Conservation (phyloP, 257 asterid species). For the Petunia axillaris region DNA sequence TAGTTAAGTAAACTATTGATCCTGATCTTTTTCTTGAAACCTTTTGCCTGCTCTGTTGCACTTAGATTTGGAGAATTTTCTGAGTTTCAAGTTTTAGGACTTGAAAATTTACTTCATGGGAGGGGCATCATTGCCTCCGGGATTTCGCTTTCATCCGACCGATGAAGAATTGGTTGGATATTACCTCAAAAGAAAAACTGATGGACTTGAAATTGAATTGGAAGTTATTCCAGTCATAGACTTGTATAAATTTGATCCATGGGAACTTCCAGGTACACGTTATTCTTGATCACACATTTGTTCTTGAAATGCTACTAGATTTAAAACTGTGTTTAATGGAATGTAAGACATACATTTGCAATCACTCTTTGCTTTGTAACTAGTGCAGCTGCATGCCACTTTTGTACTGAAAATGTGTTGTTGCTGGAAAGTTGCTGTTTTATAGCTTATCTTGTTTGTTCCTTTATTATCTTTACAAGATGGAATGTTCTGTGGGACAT, state of each 20-base stretch:
- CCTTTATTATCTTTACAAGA: slow-evolving; percentile 22
- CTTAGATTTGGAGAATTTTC: neutral
- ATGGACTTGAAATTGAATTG: slow-evolving; percentile 55
- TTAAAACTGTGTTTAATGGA: slow-evolving; percentile 21
- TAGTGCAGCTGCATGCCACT: neutral
- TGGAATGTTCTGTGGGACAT: slow-evolving; percentile 35
- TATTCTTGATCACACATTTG: neutral
- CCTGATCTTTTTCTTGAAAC: neutral
- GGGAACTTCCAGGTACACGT: slow-evolving; percentile 57
- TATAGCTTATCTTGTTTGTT: slow-evolving; percentile 24
- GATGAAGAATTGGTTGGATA: slow-evolving; percentile 58
- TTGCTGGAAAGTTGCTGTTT: slow-evolving; percentile 33
- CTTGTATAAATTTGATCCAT: slow-evolving; percentile 54
- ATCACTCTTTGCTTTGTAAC: neutral
- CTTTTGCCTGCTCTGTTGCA: neutral
- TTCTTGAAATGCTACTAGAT: neutral
- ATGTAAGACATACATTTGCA: neutral
- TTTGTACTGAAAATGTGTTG: neutral
- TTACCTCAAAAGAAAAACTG: slow-evolving; percentile 51
- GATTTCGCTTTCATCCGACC: slow-evolving; percentile 44
- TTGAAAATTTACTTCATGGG: slow-evolving; percentile 33
- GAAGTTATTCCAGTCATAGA: slow-evolving; percentile 56
- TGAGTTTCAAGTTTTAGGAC: neutral
- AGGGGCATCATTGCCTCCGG: slow-evolving; percentile 50
- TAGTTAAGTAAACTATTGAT: slow-evolving; percentile 20